Base-by-base conservation (phyloP, 345 rosid genomes). In the Linum lewisii region DNA sequence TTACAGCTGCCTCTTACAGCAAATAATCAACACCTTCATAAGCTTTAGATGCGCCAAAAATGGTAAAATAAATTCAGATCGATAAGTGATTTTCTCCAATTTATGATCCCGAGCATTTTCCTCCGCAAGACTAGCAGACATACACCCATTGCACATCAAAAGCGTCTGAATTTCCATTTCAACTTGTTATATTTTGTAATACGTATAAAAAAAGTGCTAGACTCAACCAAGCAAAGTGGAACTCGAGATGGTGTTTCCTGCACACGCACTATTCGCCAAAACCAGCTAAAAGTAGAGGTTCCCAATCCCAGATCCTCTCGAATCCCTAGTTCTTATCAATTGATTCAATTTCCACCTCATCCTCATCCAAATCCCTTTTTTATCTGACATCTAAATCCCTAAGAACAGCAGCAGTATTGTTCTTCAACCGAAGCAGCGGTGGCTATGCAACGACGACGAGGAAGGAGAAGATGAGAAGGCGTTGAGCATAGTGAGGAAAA, bases 61-160 rank as follows among this genome's bases (percentile, higher is more conserved):
- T 67, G 62, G 51, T 67, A 60, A 68, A 73, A 54, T 55, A 57
- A 57, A 59, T 66, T 68, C 71, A 77, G 74, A 57, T 66, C 58
- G 69, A 73, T 69, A 65, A 55, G 82, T 38, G 82, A 81, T 56
- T 81, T 90, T 84, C 79, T 85, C 89, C 84, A 82, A 66, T 78
- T 77, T 38, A 61, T 71, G 58, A 79, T 77, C 42, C 63, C 70
- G 59, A 79, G 81, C 85, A 81, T 80, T 70, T 82, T 75, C 70
- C 79, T 42, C 47, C 47, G 13, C 47, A 4, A 42, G 47, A 42
- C 47, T 42, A 29, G 34, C 34, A 29, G 34, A 29, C n/a, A n/a
- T n/a, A n/a, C n/a, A n/a, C n/a, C n/a, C n/a, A n/a, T n/a, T n/a
- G n/a, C n/a, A 29, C 47, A 42, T 42, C 47, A 42, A 42, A 42